A percentile compares a stretch with the other conserved stretches of the same genome.
phyloP scores from a whole-genome alignment of 2,329 filamentous ascomycete species.

The Diaporthe ilicicola region DNA sequence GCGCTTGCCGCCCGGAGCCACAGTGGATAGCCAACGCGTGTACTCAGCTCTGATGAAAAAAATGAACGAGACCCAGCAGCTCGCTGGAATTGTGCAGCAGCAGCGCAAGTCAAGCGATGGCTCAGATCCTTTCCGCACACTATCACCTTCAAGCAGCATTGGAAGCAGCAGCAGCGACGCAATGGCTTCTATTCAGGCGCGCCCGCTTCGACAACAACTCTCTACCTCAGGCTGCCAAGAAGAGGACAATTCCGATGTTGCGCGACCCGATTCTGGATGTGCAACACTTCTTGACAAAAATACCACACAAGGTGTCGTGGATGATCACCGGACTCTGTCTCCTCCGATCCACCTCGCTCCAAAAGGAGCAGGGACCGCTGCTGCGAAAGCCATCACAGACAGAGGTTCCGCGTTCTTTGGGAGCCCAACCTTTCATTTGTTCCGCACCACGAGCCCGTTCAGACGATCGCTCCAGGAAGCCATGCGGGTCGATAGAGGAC shows the following conservation, averaged over 20 bases:
- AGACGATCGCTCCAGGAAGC: slow-evolving; percentile 59
- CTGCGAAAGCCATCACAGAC: slow-evolving; percentile 34
- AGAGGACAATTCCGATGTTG: neutral
- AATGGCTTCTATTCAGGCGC: neutral
- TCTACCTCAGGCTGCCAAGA: neutral
- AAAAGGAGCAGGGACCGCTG: neutral
- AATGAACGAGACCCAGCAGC: slow-evolving; percentile 51
- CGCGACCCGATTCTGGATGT: neutral
- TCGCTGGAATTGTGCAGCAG: slow-evolving; percentile 33
- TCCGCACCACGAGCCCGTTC: slow-evolving; percentile 64
- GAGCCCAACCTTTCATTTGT: slow-evolving; percentile 59
- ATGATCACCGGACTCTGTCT: neutral
- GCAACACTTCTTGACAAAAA: neutral
- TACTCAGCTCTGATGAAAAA: slow-evolving; percentile 72
- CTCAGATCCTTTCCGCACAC: slow-evolving; percentile 32
- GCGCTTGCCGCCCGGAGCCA: slow-evolving; percentile 36
- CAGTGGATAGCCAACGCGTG: slow-evolving; percentile 65
- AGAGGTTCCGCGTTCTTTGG: slow-evolving; percentile 60
- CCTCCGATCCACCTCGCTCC: slow-evolving; percentile 22
- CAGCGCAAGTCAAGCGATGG: slow-evolving; percentile 36
- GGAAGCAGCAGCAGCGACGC: slow-evolving; percentile 2
- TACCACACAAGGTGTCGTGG: neutral
- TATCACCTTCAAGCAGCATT: slow-evolving; percentile 28
- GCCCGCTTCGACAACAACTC: neutral
- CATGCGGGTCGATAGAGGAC: slow-evolving; percentile 48